Conservation (phyloP, 1,139 yeast genomes). For the Debaryomyces singareniensis region DNA sequence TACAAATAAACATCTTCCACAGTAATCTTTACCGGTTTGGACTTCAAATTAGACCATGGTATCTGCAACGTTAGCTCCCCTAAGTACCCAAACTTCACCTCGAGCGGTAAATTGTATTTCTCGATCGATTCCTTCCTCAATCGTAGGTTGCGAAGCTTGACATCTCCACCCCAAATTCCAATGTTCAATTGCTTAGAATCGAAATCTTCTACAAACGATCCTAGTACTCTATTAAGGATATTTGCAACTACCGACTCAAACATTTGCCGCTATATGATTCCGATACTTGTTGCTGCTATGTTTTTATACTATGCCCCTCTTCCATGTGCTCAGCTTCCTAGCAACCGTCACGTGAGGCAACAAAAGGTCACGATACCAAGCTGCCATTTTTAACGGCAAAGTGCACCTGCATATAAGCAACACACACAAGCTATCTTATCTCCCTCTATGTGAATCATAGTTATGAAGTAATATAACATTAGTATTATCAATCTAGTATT, state of each 20-base stretch:
- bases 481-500: no score
- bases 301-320: no score
- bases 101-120: constrained; percentile 75
- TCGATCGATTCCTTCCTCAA: constrained; percentile 83
- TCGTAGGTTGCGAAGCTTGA: constrained; percentile 68
- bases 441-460: no score
- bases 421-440: no score
- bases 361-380: no score
- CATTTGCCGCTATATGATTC: constrained; percentile 34
- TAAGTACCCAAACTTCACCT: constrained; percentile 85
- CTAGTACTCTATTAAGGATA: constrained; percentile 47
- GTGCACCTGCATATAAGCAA: no score
- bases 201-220: constrained; percentile 84
- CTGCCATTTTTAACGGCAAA: no score
- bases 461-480: no score
- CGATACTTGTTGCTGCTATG: no score
- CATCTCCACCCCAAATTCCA: constrained; percentile 98
- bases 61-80: constrained; percentile 88
- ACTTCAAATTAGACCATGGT: constrained; percentile 94
- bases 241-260: constrained; percentile 54
- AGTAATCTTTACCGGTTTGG: constrained; percentile 86
- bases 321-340: no score
- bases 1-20: constrained; percentile 83
- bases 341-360: no score
- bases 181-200: constrained; percentile 92